Percentiles rank a stretch among this genome's conserved stretches.
These are phyloP conservation scores for Aplosporella prunicola DNA, from an alignment of 2,329 filamentous ascomycete species.

Conservation along the genomic window DNA sequence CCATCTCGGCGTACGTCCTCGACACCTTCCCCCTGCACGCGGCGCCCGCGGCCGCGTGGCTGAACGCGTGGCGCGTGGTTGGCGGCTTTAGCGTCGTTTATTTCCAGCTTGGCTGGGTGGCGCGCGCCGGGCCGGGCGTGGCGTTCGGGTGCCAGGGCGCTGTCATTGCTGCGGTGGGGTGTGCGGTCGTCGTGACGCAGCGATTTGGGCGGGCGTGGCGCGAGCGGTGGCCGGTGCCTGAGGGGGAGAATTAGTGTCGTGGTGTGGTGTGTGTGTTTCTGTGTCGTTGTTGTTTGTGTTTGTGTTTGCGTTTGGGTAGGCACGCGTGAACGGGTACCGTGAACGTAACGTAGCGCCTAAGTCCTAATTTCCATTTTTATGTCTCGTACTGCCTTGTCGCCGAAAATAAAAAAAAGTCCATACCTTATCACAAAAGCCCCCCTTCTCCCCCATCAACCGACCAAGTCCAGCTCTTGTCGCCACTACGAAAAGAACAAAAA, in stretches of 20 bases:
- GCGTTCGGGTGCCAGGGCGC: slow-evolving; percentile 27
- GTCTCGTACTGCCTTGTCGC: too few species aligned
- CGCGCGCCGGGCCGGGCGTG: slow-evolving; percentile 21
- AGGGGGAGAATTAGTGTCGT: slow-evolving; percentile 9
- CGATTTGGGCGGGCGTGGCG: slow-evolving; percentile 21
- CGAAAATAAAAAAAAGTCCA: too few species aligned
- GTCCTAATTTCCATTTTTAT: too few species aligned
- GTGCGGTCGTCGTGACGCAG: slow-evolving; percentile 21
- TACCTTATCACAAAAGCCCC: too few species aligned
- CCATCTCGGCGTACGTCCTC: slow-evolving; percentile 27
- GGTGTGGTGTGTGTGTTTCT: too few species aligned
- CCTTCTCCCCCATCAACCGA: too few species aligned
- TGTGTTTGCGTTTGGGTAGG: too few species aligned
- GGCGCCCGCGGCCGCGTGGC: slow-evolving; percentile 23
- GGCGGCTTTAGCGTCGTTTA: slow-evolving; percentile 27
- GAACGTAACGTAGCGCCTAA: too few species aligned
- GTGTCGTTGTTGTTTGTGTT: too few species aligned
- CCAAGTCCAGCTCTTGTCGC: too few species aligned
- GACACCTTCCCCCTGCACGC: slow-evolving; percentile 26
- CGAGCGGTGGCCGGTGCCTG: slow-evolving; percentile 13
- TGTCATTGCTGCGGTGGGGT: slow-evolving; percentile 22
- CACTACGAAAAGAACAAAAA: too few species aligned
- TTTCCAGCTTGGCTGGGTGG: slow-evolving; percentile 27
- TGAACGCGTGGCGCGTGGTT: slow-evolving; percentile 26
- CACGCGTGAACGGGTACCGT: too few species aligned